Evolutionary conservation across 2,329 filamentous ascomycete genomes (phyloP).

Genomic region (Westerdykella ornata): DNA sequence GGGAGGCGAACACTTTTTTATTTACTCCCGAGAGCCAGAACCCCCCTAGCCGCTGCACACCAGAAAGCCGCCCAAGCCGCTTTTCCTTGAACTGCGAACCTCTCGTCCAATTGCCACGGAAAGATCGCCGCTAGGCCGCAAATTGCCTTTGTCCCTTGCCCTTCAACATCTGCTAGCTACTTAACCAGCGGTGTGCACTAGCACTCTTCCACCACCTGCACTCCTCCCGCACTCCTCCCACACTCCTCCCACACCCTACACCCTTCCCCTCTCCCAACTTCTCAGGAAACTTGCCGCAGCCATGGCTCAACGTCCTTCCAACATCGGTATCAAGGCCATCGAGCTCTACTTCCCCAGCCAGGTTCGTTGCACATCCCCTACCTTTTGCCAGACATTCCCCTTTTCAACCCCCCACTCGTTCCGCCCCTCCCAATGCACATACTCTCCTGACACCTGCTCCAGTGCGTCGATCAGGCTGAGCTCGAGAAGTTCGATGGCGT

Average conservation of each 20-base stretch:
- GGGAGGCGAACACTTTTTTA: no score
- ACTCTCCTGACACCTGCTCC: slow-evolving; percentile 13
- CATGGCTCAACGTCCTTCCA: slow-evolving; percentile 44
- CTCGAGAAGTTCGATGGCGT: slow-evolving; percentile 52
- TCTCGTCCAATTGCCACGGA: slow-evolving; percentile 26
- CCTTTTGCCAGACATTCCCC: not conserved
- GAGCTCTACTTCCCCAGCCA: slow-evolving; percentile 51
- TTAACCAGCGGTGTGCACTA: slow-evolving; percentile 33
- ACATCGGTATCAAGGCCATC: slow-evolving; percentile 50
- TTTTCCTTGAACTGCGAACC: slow-evolving; percentile 5
- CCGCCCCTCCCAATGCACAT: slow-evolving; percentile 8
- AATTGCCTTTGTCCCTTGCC: slow-evolving; percentile 26
- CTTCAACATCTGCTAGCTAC: slow-evolving; percentile 10
- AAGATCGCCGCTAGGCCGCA: slow-evolving; percentile 33
- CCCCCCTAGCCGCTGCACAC: slow-evolving; percentile 6
- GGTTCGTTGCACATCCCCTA: slow-evolving; percentile 29
- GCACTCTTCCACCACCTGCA: not conserved
- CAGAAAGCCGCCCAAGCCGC: slow-evolving; percentile 22
- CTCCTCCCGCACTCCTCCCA: slow-evolving; percentile 14
- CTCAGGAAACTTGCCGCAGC: slow-evolving; percentile 24
- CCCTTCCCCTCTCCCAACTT: slow-evolving; percentile 1
- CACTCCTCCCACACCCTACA: slow-evolving; percentile 4
- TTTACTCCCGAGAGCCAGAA: no score
- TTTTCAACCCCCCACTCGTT: slow-evolving; percentile 6
- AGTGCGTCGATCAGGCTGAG: slow-evolving; percentile 50